A percentile compares a stretch with the other conserved stretches of the same genome.
Evolutionary conservation across 73 alveolate species (phyloP).

Genomic region (Tetrahymena elliotti): DNA sequence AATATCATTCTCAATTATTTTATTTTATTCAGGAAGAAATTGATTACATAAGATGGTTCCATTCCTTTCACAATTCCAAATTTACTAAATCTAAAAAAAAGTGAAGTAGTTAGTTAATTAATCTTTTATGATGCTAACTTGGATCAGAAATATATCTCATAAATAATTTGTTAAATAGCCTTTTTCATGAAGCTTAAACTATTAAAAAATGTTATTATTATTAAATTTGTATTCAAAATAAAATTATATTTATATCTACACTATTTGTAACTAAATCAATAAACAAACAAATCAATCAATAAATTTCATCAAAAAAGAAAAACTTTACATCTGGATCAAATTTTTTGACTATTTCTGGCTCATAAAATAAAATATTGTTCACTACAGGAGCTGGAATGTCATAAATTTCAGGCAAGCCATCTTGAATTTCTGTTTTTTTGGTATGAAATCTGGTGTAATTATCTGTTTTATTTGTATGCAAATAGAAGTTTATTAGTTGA

Average conservation of each 20-base stretch:
- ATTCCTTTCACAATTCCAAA: neutral
- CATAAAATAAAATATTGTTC: constrained; percentile 39
- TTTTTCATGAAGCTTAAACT: neutral
- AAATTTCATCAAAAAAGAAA: neutral
- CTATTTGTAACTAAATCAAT: no score
- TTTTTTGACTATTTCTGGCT: constrained; percentile 5
- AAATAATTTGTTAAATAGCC: neutral
- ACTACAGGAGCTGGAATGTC: constrained; percentile 49
- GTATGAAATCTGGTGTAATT: constrained; percentile 5
- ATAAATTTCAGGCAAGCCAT: constrained; percentile 42
- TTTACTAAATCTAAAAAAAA: neutral
- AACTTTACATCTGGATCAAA: constrained; percentile 3
- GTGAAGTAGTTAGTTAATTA: neutral
- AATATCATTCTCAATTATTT: neutral
- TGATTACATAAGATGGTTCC: neutral
- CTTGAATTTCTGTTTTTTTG: constrained; percentile 33
- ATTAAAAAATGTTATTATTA: neutral
- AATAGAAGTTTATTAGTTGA: no score
- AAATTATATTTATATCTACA: no score
- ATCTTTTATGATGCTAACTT: neutral
- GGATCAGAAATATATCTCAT: neutral
- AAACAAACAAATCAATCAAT: neutral
- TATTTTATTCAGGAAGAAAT: neutral
- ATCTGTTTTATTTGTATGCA: no score
- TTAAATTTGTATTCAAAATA: no score